Percentiles rank a stretch among this genome's conserved stretches.
Evolutionary conservation across 169 alveolate genomes (phyloP).

Genomic region (Pseudocohnilembus persalinus): DNA sequence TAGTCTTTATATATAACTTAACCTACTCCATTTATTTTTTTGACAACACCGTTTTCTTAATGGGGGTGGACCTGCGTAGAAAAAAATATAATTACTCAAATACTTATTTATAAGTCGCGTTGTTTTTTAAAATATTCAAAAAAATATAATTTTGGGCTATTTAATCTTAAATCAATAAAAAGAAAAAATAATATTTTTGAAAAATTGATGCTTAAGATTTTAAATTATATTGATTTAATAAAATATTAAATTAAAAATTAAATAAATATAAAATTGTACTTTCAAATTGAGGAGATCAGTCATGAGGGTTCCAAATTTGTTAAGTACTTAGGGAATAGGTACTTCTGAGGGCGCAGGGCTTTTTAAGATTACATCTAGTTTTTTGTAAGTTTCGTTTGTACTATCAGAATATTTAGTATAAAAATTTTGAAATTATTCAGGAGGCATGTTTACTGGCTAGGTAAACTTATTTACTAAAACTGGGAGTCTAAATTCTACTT

Average conservation of each 20-base stretch:
- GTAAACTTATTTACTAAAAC: constrained; percentile 67
- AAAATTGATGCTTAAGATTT: too few species aligned
- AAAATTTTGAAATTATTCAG: constrained; percentile 62
- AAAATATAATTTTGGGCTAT: too few species aligned
- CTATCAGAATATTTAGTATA: constrained; percentile 74
- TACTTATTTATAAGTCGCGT: too few species aligned
- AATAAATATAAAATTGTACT: too few species aligned
- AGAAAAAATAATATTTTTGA: too few species aligned
- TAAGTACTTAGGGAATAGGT: constrained; percentile 65
- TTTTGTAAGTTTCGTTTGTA: constrained; percentile 61
- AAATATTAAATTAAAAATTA: too few species aligned
- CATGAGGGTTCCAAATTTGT: constrained; percentile 71
- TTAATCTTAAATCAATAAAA: too few species aligned
- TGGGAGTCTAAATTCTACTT: constrained; percentile 63
- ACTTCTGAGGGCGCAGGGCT: constrained; percentile 71
- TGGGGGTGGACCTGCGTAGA: constrained; percentile 45
- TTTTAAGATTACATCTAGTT: constrained; percentile 72
- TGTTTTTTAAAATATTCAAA: too few species aligned
- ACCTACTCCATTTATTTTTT: constrained; percentile 12
- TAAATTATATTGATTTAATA: too few species aligned
- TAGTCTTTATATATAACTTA: constrained; percentile 9
- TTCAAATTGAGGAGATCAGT: constrained; percentile 65
- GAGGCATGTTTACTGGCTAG: constrained; percentile 74
- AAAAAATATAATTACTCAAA: too few species aligned
- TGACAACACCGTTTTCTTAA: constrained; percentile 10